Conservation (phyloP, 2,329 filamentous ascomycete species). For the Tricladium varicosporioides region DNA sequence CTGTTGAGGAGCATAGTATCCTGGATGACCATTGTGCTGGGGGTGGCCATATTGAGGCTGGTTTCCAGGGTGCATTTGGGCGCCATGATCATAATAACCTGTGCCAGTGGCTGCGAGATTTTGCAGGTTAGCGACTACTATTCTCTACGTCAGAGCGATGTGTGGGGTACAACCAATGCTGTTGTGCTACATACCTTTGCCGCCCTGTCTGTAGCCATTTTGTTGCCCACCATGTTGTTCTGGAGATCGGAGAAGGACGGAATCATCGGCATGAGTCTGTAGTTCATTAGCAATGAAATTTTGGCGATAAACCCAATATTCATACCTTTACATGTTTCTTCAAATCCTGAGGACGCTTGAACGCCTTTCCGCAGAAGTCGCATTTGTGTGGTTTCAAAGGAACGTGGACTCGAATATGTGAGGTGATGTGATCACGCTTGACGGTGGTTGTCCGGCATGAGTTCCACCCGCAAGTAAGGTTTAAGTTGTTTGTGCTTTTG, state of each 20-base stretch:
- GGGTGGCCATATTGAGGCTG: constrained; percentile 49
- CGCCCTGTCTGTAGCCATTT: constrained; percentile 52
- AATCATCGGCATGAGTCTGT: constrained; percentile 90
- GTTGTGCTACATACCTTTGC: constrained; percentile 33
- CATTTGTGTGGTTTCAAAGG: constrained; percentile 98
- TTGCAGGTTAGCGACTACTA: constrained; percentile 34
- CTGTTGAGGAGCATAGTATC: constrained; percentile 53
- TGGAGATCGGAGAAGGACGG: constrained; percentile 56
- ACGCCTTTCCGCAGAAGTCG: constrained; percentile 97
- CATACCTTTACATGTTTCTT: constrained; percentile 95
- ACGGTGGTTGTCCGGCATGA: constrained; percentile 94
- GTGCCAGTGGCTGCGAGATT: constrained; percentile 31
- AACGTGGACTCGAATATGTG: constrained; percentile 98
- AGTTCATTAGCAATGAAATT: constrained; percentile 24
- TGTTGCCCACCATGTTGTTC: constrained; percentile 32
- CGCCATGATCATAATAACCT: constrained; percentile 60
- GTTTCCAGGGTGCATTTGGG: constrained; percentile 58
- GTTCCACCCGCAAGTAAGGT: constrained; percentile 96
- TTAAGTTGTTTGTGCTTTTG: constrained; percentile 99
- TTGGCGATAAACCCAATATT: neutral
- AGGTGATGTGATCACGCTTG: constrained; percentile 98
- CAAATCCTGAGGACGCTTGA: constrained; percentile 97
- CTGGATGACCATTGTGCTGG: constrained; percentile 50
- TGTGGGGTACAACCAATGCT: constrained; percentile 23
- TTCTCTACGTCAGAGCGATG: constrained; percentile 28